phyloP scores from a whole-genome alignment of 768 basidiomycete genomes.

The Obba rivulosa region DNA sequence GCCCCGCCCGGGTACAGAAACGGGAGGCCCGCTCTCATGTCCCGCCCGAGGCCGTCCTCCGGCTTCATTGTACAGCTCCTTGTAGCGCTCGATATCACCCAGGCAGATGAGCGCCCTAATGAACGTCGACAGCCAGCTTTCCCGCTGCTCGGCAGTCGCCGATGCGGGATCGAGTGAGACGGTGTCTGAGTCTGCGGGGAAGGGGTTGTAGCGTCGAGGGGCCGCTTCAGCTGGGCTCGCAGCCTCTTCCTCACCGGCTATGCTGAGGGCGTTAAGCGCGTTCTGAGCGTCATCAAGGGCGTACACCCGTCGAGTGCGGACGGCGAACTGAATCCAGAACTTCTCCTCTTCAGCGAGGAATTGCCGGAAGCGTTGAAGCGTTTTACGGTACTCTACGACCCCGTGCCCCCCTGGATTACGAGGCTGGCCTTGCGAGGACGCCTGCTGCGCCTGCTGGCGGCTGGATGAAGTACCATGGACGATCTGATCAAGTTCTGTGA shows the following conservation, averaged over 20 bases:
- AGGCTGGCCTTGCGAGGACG: slow-evolving; percentile 22
- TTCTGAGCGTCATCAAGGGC: slow-evolving; percentile 59
- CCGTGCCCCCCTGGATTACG: slow-evolving; percentile 39
- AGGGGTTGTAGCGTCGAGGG: slow-evolving; percentile 50
- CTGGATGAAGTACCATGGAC: slow-evolving; percentile 26
- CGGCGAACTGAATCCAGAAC: slow-evolving; percentile 82
- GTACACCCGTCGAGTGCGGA: slow-evolving; percentile 70
- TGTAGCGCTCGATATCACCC: slow-evolving; percentile 92
- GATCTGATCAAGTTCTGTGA: slow-evolving; percentile 59
- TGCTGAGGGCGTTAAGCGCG: slow-evolving; percentile 52
- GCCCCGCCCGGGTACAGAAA: slow-evolving; percentile 25
- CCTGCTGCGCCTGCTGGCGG: slow-evolving; percentile 30
- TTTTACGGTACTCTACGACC: slow-evolving; percentile 79
- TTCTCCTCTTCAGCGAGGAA: slow-evolving; percentile 88
- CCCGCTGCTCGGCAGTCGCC: slow-evolving; percentile 39
- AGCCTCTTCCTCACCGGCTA: slow-evolving; percentile 37
- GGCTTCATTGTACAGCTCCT: slow-evolving; percentile 81
- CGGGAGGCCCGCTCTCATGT: slow-evolving; percentile 51
- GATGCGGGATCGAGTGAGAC: slow-evolving; percentile 15
- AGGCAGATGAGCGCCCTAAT: slow-evolving; percentile 88
- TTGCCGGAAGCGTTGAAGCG: slow-evolving; percentile 82
- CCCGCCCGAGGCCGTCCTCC: slow-evolving; percentile 61
- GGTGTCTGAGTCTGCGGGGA: slow-evolving; percentile 49
- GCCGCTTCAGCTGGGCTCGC: slow-evolving; percentile 17
- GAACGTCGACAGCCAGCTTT: slow-evolving; percentile 64